Conservation (phyloP, 306 rosid genomes). For the Oxytropis ochrocephala region DNA sequence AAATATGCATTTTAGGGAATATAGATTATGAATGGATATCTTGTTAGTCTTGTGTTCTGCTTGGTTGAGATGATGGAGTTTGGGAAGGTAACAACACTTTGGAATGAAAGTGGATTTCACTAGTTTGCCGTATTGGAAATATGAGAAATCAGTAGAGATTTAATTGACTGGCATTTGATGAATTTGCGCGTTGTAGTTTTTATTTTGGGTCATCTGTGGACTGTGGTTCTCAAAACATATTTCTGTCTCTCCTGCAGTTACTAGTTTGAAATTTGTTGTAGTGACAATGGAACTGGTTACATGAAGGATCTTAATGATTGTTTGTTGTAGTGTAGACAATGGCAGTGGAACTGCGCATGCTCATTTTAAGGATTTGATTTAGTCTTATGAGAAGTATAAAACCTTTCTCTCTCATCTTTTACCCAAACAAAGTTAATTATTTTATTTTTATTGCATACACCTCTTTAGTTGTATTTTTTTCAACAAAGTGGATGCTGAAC, state of each 20-base stretch:
- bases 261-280: constrained; percentile 16
- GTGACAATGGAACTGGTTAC: constrained; percentile 10
- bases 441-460: neutral
- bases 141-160: neutral
- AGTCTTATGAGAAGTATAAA: neutral
- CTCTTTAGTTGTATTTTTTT: neutral
- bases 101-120: neutral
- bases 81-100: neutral
- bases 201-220: neutral
- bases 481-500: neutral
- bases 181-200: neutral
- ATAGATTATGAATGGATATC: neutral
- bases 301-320: constrained; percentile 11
- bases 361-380: neutral
- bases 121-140: neutral
- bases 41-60: neutral
- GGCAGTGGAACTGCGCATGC: constrained; percentile 7
- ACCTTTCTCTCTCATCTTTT: neutral
- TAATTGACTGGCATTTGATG: neutral
- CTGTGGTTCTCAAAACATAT: neutral
- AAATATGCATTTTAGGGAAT: neutral
- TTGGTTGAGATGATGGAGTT: neutral
- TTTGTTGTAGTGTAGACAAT: constrained; percentile 7
- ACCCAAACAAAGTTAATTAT: neutral
- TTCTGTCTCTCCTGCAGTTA: constrained; percentile 7